phyloP scores from a whole-genome alignment of 106 monocot species.

The Agapanthus africanus region DNA sequence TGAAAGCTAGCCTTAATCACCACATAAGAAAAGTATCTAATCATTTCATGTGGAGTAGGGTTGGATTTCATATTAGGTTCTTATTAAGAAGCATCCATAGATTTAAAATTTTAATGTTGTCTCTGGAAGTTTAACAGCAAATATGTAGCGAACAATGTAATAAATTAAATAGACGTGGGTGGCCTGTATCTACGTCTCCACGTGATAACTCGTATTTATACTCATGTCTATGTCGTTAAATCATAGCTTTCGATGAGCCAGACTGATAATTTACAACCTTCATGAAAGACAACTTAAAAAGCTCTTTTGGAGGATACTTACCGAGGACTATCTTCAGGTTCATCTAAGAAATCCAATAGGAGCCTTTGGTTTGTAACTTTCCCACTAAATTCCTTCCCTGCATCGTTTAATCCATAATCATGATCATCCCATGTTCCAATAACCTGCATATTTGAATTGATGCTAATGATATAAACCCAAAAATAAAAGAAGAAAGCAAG shows the following conservation, averaged over 20 bases:
- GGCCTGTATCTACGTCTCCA: not conserved
- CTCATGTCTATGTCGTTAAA: not conserved
- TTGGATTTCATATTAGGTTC: not conserved
- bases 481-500: not conserved
- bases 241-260: not conserved
- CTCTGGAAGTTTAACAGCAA: not conserved
- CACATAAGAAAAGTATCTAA: too few relatives aligned
- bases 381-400: conserved; percentile 70
- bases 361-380: conserved; percentile 57
- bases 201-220: too few relatives aligned
- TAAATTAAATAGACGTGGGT: too few relatives aligned
- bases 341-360: conserved; percentile 84
- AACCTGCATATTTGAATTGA: conserved; percentile 44
- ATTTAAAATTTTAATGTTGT: not conserved
- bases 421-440: conserved; percentile 98
- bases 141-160: too few relatives aligned
- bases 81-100: not conserved
- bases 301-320: conserved; percentile 9
- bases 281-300: not conserved
- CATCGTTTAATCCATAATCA: conserved; percentile 96
- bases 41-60: too few relatives aligned
- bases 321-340: conserved; percentile 65
- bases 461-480: conserved; percentile 4
- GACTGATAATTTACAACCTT: not conserved
- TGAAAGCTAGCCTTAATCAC: too few relatives aligned